A percentile compares a stretch with the other conserved stretches of the same genome.
These are phyloP conservation scores for Usnea hakonensis DNA, from an alignment of 495 filamentous ascomycete genomes.

Conservation along the genomic window DNA sequence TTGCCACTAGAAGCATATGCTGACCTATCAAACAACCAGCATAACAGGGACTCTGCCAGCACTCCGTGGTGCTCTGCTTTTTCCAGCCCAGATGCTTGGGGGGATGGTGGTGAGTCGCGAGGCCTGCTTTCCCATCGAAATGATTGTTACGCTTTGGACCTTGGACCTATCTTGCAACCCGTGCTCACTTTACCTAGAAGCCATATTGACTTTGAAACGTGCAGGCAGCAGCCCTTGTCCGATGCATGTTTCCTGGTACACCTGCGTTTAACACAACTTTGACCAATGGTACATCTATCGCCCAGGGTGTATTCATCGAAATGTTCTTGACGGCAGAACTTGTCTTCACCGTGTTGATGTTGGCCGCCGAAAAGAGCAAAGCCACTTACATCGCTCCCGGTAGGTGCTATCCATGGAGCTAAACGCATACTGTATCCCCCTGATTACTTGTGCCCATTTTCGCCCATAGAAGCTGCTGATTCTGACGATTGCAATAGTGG, in stretches of 20 bases:
- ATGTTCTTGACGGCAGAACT: conserved; percentile 34
- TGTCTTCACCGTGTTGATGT: conserved; percentile 38
- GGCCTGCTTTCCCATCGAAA: not conserved
- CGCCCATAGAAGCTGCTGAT: conserved; percentile 57
- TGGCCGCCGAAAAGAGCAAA: conserved; percentile 30
- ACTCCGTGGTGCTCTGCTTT: conserved; percentile 29
- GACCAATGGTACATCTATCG: conserved; percentile 25
- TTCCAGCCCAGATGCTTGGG: conserved; percentile 33
- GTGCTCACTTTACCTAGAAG: not conserved
- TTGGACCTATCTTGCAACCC: not conserved
- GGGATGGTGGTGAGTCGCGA: conserved; percentile 21
- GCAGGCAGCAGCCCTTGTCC: conserved; percentile 30
- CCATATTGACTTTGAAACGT: not conserved
- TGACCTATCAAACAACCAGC: not conserved
- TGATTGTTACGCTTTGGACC: not conserved
- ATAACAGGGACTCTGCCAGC: conserved; percentile 28
- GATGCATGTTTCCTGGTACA: conserved; percentile 30
- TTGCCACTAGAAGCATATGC: not conserved
- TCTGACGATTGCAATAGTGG: conserved; percentile 50
- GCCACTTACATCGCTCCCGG: conserved; percentile 42
- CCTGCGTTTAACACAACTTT: conserved; percentile 28
- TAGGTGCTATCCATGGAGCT: not conserved
- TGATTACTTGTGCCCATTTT: not conserved
- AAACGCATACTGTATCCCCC: not conserved
- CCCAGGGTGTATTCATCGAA: conserved; percentile 32